Evolutionary conservation across 2,329 filamentous ascomycete genomes (phyloP).

Genomic region (Fusarium temperatum): DNA sequence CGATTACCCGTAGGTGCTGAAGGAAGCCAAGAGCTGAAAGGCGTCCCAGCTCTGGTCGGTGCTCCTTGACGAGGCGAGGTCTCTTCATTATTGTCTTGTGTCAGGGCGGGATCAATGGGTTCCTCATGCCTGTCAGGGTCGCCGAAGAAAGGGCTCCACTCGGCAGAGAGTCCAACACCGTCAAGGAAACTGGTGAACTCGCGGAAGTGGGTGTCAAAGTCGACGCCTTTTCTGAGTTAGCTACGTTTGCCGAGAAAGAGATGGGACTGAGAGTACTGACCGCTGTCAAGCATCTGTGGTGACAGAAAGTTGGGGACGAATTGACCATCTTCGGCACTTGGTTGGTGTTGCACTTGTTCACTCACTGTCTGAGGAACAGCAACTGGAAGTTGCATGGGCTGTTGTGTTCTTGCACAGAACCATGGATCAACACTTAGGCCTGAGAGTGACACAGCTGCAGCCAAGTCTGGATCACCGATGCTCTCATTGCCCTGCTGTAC

Average conservation of each 20-base stretch:
- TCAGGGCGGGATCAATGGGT: neutral
- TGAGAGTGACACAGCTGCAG: neutral
- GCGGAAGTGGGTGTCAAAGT: constrained; percentile 46
- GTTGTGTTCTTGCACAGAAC: constrained; percentile 5
- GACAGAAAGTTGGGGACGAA: constrained; percentile 6
- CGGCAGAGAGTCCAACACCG: constrained; percentile 49
- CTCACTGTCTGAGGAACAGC: neutral
- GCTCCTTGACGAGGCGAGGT: neutral
- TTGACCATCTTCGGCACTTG: neutral
- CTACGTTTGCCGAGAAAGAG: neutral
- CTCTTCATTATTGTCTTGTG: neutral
- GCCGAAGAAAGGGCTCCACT: constrained; percentile 52
- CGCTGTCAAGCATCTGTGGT: constrained; percentile 9
- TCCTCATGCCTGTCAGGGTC: constrained; percentile 27
- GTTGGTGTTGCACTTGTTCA: neutral
- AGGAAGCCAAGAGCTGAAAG: constrained; percentile 51
- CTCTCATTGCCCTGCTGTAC: neutral
- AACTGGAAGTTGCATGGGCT: neutral
- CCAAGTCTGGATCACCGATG: neutral
- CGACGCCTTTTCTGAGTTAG: neutral
- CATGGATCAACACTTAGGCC: neutral
- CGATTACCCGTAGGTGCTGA: constrained; percentile 46
- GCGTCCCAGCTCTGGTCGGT: constrained; percentile 39
- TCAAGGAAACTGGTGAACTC: constrained; percentile 52
- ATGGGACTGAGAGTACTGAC: neutral